phyloP scores from a whole-genome alignment of 2,329 filamentous ascomycete species.

The Aspergillus sp. region DNA sequence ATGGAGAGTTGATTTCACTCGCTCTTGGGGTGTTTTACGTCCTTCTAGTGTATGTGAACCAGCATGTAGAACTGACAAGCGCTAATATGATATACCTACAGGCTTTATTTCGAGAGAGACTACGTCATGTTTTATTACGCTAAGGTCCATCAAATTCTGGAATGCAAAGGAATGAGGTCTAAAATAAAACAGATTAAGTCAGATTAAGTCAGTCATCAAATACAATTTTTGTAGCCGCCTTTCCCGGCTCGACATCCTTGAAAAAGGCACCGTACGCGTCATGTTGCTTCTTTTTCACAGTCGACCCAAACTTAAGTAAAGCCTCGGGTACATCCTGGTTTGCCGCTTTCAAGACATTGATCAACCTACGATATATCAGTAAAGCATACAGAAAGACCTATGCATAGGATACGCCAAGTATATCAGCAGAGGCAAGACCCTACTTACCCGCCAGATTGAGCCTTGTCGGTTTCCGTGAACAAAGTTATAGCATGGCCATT shows the following conservation, averaged over 20 bases:
- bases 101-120: constrained; percentile 37
- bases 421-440: not conserved
- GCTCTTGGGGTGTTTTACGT: constrained; percentile 54
- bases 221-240: constrained; percentile 86
- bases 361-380: constrained; percentile 57
- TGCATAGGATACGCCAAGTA: not conserved
- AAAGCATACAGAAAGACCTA: not conserved
- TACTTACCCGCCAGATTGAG: constrained; percentile 80
- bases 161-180: constrained; percentile 13
- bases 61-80: constrained; percentile 1
- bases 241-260: constrained; percentile 81
- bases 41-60: constrained; percentile 59
- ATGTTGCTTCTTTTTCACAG: constrained; percentile 98
- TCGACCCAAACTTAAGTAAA: constrained; percentile 92
- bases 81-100: constrained; percentile 26
- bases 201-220: constrained; percentile 61
- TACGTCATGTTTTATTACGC: constrained; percentile 29
- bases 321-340: constrained; percentile 88
- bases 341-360: constrained; percentile 93
- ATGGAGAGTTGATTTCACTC: constrained; percentile 48
- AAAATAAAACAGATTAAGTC: constrained; percentile 19
- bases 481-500: constrained; percentile 85
- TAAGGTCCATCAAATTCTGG: constrained; percentile 20
- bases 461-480: constrained; percentile 94
- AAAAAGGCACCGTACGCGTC: constrained; percentile 93